Percentiles rank a stretch among this genome's conserved stretches.
phyloP scores from a whole-genome alignment of 768 basidiomycete species.

The Gautieria morchelliformis region DNA sequence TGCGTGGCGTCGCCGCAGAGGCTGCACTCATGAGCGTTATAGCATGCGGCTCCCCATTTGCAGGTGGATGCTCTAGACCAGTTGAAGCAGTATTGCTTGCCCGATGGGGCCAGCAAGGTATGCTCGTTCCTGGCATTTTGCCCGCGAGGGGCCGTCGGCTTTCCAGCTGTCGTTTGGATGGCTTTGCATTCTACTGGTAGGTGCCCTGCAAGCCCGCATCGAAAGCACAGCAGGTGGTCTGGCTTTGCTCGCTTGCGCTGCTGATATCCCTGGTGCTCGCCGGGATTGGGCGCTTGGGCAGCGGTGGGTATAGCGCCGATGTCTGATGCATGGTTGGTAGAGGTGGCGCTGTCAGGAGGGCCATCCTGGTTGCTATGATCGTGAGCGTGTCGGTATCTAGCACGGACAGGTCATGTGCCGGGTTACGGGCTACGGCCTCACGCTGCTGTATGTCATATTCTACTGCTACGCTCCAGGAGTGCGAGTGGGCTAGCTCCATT shows the following conservation, averaged over 20 bases:
- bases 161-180: constrained; percentile 20
- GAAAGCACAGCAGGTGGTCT: too few species aligned
- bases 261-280: constrained; percentile 20
- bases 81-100: constrained; percentile 20
- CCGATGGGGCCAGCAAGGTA: constrained; percentile 15
- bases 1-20: too few species aligned
- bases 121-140: constrained; percentile 10
- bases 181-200: too few species aligned
- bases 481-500: too few species aligned
- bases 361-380: neutral
- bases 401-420: neutral
- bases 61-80: constrained; percentile 17
- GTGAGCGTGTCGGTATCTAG: neutral
- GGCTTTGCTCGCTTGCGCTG: constrained; percentile 18
- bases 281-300: neutral
- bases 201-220: too few species aligned
- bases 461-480: too few species aligned
- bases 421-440: too few species aligned
- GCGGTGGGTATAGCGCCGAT: neutral
- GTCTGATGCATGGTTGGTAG: too few species aligned
- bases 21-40: constrained; percentile 21
- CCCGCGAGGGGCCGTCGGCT: constrained; percentile 11
- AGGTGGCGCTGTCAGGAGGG: too few species aligned
- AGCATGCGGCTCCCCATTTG: constrained; percentile 13
- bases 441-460: too few species aligned